Percentiles rank a stretch among this genome's conserved stretches.
Evolutionary conservation across 257 asterid species (phyloP).

Genomic region (Gentiana straminea): DNA sequence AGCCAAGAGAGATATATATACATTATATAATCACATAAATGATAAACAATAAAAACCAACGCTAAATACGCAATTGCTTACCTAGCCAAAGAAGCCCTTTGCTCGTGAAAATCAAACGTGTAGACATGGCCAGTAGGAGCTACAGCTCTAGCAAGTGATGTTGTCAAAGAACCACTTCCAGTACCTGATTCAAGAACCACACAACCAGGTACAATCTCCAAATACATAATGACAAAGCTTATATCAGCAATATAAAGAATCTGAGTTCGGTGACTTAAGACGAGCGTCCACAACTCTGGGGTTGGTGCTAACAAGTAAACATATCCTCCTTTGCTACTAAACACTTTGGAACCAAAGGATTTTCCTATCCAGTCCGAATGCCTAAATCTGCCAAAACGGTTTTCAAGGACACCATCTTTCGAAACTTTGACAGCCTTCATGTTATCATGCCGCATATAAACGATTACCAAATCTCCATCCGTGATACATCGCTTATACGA

Average conservation of each 20-base stretch:
- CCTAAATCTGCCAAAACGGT: slow-evolving; percentile 80
- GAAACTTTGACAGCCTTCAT: slow-evolving; percentile 77
- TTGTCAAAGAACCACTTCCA: slow-evolving; percentile 87
- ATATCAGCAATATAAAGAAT: slow-evolving; percentile 90
- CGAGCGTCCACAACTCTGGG: slow-evolving; percentile 91
- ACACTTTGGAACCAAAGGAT: slow-evolving; percentile 78
- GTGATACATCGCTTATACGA: slow-evolving; percentile 50
- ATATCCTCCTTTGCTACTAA: slow-evolving; percentile 70
- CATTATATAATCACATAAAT: background rate
- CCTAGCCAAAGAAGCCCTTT: slow-evolving; percentile 92
- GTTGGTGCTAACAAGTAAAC: slow-evolving; percentile 87
- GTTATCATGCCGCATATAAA: slow-evolving; percentile 62
- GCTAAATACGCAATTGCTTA: slow-evolving; percentile 14
- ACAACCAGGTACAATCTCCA: slow-evolving; percentile 89
- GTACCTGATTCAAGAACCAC: slow-evolving; percentile 95
- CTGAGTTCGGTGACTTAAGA: slow-evolving; percentile 95
- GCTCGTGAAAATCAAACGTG: slow-evolving; percentile 95
- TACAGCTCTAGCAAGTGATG: slow-evolving; percentile 86
- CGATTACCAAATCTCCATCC: slow-evolving; percentile 74
- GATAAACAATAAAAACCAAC: background rate
- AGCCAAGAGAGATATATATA: background rate
- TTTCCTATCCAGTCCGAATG: slow-evolving; percentile 92
- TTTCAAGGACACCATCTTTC: slow-evolving; percentile 54
- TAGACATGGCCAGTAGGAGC: slow-evolving; percentile 78
- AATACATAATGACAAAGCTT: slow-evolving; percentile 75